Evolutionary conservation across 1,284 basidiomycete species (phyloP).

Genomic region (Moesziomyces sp.): DNA sequence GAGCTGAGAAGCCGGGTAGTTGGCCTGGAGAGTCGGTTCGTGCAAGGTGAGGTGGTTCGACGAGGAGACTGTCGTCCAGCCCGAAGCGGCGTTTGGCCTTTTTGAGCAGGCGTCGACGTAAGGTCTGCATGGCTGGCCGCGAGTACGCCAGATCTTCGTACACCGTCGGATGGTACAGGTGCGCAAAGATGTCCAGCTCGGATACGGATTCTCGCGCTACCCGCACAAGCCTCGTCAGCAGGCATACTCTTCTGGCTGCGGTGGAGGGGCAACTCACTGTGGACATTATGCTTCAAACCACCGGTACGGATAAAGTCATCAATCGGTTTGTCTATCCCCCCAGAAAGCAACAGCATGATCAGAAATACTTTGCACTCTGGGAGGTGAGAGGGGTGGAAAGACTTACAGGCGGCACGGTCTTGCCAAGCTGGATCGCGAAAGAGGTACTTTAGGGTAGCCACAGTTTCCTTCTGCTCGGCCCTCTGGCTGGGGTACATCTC

Average conservation of each 20-base stretch:
- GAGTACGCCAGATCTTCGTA: background rate
- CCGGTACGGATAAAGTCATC: slow-evolving; percentile 14
- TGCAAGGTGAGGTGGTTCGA: background rate
- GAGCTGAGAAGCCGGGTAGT: background rate
- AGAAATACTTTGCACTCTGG: too few relatives aligned
- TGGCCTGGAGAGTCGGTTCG: background rate
- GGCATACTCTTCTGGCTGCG: background rate
- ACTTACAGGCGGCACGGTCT: background rate
- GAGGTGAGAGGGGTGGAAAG: too few relatives aligned
- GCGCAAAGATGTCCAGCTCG: background rate
- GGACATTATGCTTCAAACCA: background rate
- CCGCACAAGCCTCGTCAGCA: background rate
- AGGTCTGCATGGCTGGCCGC: background rate
- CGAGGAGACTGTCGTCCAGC: background rate
- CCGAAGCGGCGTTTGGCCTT: background rate
- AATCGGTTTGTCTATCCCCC: background rate
- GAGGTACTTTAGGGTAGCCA: slow-evolving; percentile 13
- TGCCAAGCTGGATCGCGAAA: background rate
- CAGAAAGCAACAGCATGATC: too few relatives aligned
- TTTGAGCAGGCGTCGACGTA: background rate
- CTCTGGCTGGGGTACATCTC: background rate
- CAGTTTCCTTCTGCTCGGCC: slow-evolving; percentile 1
- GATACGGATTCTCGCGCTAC: background rate
- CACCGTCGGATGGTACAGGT: background rate
- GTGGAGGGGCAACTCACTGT: background rate